A percentile compares a stretch with the other conserved stretches of the same genome.
Conservation (phyloP, 2,329 filamentous ascomycete species). For the Alternaria ethzedia region DNA sequence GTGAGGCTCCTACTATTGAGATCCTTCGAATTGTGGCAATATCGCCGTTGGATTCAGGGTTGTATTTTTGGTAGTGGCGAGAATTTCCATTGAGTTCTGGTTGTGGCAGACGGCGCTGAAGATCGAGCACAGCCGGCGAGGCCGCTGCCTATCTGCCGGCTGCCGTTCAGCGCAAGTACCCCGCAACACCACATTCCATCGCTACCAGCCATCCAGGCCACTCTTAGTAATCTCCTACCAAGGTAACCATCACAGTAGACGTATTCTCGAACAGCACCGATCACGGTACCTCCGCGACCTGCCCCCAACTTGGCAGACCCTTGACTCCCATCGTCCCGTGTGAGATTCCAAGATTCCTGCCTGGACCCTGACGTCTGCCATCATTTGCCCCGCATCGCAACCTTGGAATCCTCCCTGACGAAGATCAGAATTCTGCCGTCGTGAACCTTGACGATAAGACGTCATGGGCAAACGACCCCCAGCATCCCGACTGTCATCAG, state of each 20-base stretch:
- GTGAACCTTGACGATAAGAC: not conserved
- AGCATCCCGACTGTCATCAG: not conserved
- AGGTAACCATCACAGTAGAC: not conserved
- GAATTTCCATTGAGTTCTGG: not conserved
- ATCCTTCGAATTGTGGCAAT: not conserved
- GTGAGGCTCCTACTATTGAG: slow-evolving; percentile 5
- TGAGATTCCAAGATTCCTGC: slow-evolving; percentile 1
- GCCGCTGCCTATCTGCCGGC: not conserved
- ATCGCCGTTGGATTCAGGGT: not conserved
- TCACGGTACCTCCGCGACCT: not conserved
- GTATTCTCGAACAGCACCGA: not conserved
- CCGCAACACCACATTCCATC: slow-evolving; percentile 9
- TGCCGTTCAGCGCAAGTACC: slow-evolving; percentile 1
- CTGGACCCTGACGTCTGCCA: slow-evolving; percentile 13
- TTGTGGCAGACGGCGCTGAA: not conserved
- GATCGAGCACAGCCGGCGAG: not conserved
- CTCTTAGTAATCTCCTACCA: not conserved
- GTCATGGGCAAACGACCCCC: slow-evolving; percentile 1
- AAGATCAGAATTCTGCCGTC: not conserved
- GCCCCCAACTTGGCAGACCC: not conserved
- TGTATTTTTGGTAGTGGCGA: slow-evolving; percentile 2
- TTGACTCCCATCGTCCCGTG: not conserved
- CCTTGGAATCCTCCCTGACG: not conserved
- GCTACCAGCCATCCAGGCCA: not conserved
- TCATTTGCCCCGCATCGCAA: slow-evolving; percentile 11